phyloP scores from a whole-genome alignment of 1,284 basidiomycete species.

The Clitocybe nebularis region DNA sequence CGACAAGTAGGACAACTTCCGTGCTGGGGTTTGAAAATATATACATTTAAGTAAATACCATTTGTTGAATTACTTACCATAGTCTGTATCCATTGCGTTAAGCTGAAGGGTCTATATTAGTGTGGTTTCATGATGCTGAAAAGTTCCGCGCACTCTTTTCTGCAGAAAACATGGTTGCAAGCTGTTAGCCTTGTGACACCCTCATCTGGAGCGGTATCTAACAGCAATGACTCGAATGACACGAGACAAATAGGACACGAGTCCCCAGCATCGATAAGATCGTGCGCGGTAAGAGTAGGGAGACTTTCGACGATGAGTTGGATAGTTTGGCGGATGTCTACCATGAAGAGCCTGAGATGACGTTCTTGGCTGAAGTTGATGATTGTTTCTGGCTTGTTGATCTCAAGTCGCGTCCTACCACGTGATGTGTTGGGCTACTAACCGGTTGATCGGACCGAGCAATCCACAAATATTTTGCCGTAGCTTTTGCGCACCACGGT shows the following conservation, averaged over 20 bases:
- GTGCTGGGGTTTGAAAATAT: no score
- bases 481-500: no score
- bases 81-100: constrained; percentile 61
- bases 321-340: constrained; percentile 27
- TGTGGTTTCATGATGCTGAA: constrained; percentile 5
- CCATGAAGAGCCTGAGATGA: not conserved
- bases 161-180: constrained; percentile 67
- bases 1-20: constrained; percentile 71
- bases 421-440: no score
- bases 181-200: constrained; percentile 54
- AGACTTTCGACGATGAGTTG: constrained; percentile 34
- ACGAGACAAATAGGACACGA: constrained; percentile 62
- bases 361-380: constrained; percentile 3
- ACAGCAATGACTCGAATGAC: constrained; percentile 42
- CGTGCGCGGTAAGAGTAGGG: constrained; percentile 35
- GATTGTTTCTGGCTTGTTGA: not conserved
- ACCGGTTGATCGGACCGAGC: no score
- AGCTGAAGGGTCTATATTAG: constrained; percentile 28
- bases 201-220: constrained; percentile 23
- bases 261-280: constrained; percentile 45
- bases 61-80: constrained; percentile 32
- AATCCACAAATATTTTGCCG: no score
- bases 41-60: not conserved
- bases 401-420: constrained; percentile 8
- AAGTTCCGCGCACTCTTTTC: constrained; percentile 49